Percentiles rank a stretch among this genome's conserved stretches.
Evolutionary conservation across 306 rosid species (phyloP).

Genomic region (Abrus pulchellus): DNA sequence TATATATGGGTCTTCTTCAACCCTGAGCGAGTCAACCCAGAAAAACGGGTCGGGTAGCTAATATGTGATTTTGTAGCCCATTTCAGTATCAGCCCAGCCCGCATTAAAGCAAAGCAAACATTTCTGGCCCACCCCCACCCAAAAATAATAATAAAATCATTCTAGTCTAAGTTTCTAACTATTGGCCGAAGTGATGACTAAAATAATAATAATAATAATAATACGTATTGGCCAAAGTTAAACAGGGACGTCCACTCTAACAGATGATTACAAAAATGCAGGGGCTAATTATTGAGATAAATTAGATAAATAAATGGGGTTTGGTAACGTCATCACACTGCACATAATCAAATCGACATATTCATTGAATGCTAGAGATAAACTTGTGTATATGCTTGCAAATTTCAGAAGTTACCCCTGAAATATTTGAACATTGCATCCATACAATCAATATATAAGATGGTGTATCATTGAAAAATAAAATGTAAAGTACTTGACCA

Average conservation of each 20-base stretch:
- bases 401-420: background rate
- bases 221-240: background rate
- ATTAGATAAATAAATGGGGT: no score
- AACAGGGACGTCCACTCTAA: background rate
- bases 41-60: no score
- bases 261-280: background rate
- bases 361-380: no score
- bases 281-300: background rate
- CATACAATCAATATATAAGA: no score
- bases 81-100: background rate
- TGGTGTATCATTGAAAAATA: background rate
- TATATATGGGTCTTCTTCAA: no score
- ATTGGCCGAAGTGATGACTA: background rate
- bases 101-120: background rate
- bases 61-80: constrained; percentile 1
- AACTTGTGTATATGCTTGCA: no score
- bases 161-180: background rate
- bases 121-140: no score
- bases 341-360: no score
- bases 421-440: no score
- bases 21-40: no score
- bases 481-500: background rate
- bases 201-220: background rate
- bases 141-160: background rate
- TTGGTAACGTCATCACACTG: no score